phyloP scores from a whole-genome alignment of 164 flowering plant species.

The Brasenia schreberi region DNA sequence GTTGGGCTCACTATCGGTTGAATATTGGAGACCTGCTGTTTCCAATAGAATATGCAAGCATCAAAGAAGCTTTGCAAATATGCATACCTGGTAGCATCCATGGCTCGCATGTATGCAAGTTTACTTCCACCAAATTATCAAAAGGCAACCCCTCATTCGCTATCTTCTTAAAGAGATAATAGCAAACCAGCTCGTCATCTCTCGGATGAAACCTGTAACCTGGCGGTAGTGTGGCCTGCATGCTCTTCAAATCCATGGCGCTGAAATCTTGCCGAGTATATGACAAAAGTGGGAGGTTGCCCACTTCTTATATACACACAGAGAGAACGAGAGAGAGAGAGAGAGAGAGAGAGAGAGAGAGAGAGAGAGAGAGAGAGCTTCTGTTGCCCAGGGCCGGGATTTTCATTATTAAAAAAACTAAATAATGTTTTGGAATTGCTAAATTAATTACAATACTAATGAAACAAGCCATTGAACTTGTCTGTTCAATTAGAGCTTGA shows the following conservation, averaged over 20 bases:
- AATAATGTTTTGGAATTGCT: background rate
- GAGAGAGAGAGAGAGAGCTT: background rate
- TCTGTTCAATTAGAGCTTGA: background rate
- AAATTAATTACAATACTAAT: background rate
- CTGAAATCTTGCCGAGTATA: background rate
- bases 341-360: background rate
- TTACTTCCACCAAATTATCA: slow-evolving; percentile 65
- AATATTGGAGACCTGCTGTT: too few species aligned
- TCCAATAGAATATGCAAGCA: background rate
- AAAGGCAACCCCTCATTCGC: slow-evolving; percentile 33
- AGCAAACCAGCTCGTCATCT: slow-evolving; percentile 78
- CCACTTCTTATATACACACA: too few species aligned
- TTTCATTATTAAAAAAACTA: background rate
- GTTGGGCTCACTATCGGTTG: too few species aligned
- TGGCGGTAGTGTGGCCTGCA: slow-evolving; percentile 72
- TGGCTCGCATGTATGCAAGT: slow-evolving; percentile 84
- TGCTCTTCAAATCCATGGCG: slow-evolving; percentile 55
- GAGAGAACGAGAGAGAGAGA: background rate
- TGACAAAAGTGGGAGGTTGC: background rate
- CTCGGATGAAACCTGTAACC: slow-evolving; percentile 80
- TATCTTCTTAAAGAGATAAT: slow-evolving; percentile 65
- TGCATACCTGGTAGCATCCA: slow-evolving; percentile 83
- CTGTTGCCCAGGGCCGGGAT: background rate
- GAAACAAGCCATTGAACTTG: background rate
- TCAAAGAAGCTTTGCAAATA: background rate